Percentiles rank a stretch among this genome's conserved stretches.
Conservation (phyloP, 345 rosid genomes). For the Gossypium thurberi region DNA sequence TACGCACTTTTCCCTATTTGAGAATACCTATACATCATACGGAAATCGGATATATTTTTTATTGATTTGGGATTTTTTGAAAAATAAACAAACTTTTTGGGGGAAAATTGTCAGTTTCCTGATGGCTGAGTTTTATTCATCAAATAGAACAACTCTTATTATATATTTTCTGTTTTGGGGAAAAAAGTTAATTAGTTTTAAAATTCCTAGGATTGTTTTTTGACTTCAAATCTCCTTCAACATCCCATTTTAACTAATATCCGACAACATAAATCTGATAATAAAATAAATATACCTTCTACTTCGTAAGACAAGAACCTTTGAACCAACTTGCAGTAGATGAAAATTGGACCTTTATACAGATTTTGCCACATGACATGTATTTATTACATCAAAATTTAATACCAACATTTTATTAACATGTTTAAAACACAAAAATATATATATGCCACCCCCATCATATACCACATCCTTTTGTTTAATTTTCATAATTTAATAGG, state of each 20-base stretch:
- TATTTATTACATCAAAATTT: no score
- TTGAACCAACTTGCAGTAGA: no score
- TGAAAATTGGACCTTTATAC: not conserved
- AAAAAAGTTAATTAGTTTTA: no score
- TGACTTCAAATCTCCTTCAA: no score
- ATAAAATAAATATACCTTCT: no score
- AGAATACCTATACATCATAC: not conserved
- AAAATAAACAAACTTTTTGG: not conserved
- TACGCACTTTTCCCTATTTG: slow-evolving; percentile 1
- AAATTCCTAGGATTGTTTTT: no score
- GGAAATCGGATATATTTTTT: not conserved
- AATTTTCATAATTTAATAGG: not conserved
- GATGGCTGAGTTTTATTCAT: not conserved
- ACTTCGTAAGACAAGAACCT: no score
- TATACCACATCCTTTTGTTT: not conserved
- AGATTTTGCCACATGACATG: no score
- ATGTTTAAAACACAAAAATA: not conserved
- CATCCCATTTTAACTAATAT: no score
- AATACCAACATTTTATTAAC: not conserved
- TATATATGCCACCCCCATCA: not conserved
- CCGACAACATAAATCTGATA: no score
- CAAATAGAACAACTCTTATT: no score
- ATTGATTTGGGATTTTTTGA: not conserved
- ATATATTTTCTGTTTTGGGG: no score
- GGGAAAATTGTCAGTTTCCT: not conserved